Conservation (phyloP, 768 basidiomycete species). For the Tricholoma furcatifolium region DNA sequence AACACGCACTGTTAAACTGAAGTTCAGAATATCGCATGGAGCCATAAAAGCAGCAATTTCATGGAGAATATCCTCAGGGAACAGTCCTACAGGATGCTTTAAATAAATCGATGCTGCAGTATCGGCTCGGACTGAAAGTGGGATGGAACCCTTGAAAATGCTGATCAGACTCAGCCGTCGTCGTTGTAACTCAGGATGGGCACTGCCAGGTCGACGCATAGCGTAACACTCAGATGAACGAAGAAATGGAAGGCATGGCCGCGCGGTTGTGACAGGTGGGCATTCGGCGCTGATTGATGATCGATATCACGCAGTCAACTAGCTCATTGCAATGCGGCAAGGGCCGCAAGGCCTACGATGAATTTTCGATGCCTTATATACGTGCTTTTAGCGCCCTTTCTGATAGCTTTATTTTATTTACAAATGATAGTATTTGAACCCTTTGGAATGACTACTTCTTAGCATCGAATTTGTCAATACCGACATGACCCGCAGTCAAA, state of each 20-base stretch:
- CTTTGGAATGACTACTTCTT: neutral
- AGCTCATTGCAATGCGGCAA: too few relatives aligned
- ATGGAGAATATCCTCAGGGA: conserved; percentile 38
- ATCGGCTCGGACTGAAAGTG: conserved; percentile 28
- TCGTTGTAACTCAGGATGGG: neutral
- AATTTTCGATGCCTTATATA: too few relatives aligned
- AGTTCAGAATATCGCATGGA: conserved; percentile 37
- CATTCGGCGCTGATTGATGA: too few relatives aligned
- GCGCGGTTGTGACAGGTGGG: too few relatives aligned
- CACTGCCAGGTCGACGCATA: too few relatives aligned
- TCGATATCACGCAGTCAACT: too few relatives aligned
- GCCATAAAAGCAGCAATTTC: conserved; percentile 36
- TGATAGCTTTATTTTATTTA: too few relatives aligned
- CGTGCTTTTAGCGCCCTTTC: too few relatives aligned
- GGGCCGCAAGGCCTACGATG: too few relatives aligned
- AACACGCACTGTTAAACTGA: conserved; percentile 39
- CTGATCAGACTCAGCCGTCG: conserved; percentile 30
- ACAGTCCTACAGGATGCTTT: conserved; percentile 23
- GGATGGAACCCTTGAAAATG: conserved; percentile 28
- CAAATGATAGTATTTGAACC: neutral
- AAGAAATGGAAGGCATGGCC: too few relatives aligned
- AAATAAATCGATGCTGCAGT: conserved; percentile 24
- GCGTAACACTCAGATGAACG: too few relatives aligned
- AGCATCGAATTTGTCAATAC: neutral
- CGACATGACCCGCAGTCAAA: conserved; percentile 37